These are phyloP conservation scores for Macrophomina tecta DNA, from an alignment of 2,329 filamentous ascomycete genomes.

Conservation along the genomic window DNA sequence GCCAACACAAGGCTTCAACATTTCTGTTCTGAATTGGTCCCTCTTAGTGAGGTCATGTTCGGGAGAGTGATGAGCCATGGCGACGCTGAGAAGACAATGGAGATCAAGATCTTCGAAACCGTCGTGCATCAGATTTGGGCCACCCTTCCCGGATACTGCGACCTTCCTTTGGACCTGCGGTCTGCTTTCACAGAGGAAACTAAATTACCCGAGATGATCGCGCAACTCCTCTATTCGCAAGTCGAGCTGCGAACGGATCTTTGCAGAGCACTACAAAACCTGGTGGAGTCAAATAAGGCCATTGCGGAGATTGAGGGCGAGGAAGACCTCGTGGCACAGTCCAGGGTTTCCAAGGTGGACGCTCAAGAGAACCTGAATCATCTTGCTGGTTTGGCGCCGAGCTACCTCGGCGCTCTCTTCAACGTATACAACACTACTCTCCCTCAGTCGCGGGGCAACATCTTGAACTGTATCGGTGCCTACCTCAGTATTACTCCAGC, in stretches of 20 bases:
- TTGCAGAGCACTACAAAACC: slow-evolving; percentile 81
- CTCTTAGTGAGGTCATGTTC: slow-evolving; percentile 88
- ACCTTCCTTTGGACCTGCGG: slow-evolving; percentile 76
- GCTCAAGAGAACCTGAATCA: slow-evolving; percentile 84
- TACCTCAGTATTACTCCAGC: slow-evolving; percentile 87
- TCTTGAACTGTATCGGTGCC: slow-evolving; percentile 92
- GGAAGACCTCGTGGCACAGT: slow-evolving; percentile 77
- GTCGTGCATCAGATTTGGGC: slow-evolving; percentile 96
- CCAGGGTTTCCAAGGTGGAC: slow-evolving; percentile 74
- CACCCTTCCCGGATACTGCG: slow-evolving; percentile 90
- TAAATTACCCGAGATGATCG: slow-evolving; percentile 82
- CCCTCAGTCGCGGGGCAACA: slow-evolving; percentile 87
- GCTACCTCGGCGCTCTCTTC: slow-evolving; percentile 95
- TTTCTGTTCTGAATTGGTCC: slow-evolving; percentile 85
- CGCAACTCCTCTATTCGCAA: slow-evolving; percentile 92
- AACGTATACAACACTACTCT: slow-evolving; percentile 98
- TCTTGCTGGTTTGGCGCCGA: slow-evolving; percentile 78
- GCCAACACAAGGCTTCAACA: slow-evolving; percentile 86
- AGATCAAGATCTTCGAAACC: slow-evolving; percentile 97
- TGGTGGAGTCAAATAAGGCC: slow-evolving; percentile 91
- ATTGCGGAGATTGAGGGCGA: slow-evolving; percentile 73
- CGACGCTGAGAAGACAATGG: slow-evolving; percentile 85
- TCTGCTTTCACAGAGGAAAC: slow-evolving; percentile 70
- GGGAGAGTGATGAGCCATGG: slow-evolving; percentile 86
- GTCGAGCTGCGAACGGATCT: slow-evolving; percentile 85